Evolutionary conservation across 2,329 filamentous ascomycete species (phyloP), one percentile per base, ranked within the genome.

Genomic region (Periconia sp.): DNA sequence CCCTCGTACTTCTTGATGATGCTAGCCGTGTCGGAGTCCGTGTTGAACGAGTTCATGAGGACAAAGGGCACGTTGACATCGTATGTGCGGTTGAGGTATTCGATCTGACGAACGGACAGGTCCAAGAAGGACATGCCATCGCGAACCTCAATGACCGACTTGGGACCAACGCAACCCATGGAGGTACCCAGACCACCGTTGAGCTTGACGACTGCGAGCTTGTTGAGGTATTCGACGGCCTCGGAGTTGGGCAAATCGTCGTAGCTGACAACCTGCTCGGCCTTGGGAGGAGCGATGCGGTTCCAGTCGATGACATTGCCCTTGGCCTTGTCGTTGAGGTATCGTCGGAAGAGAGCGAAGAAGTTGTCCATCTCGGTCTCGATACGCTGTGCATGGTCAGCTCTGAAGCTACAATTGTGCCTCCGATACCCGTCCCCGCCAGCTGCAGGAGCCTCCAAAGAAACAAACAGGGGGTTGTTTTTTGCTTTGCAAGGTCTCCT

Each of bases 1-100:
- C 94, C 94, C 82, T 99, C 93, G 81, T 97, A 99, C 84, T 99
- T 99, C 87, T 99, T 99, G 83, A 99, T 99, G 80, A 99, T 99
- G 79, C 91, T 92, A 59, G 92, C 92, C 48, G 94, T 99, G 74
- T 99, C 94, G 70, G 93, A 86, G 76, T 99, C 92, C 75, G 94
- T 99, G 86, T 99, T 99, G 90, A 99, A 99, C 52, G 94, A 97
- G 88, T 99, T 99, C 94, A 99, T 99, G 68, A 99, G 88, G 65
- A 99, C 87, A 78, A 99, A 97, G 46, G 94, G 94, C 33, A 99
- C 94, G 75, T 97, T 97, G 77, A 95, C 91, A 68, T 89, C 85
- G 82, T 97, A 97, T 62, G 92, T 97, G 77, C 92, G 90, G 88
- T 99, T 99, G 67, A 99, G 88, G 83, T 92, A 95, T 82, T 99